Evolutionary conservation across 768 basidiomycete species (phyloP), one percentile per base, ranked within the genome.

Genomic region (Xerocomellus dryophilus): DNA sequence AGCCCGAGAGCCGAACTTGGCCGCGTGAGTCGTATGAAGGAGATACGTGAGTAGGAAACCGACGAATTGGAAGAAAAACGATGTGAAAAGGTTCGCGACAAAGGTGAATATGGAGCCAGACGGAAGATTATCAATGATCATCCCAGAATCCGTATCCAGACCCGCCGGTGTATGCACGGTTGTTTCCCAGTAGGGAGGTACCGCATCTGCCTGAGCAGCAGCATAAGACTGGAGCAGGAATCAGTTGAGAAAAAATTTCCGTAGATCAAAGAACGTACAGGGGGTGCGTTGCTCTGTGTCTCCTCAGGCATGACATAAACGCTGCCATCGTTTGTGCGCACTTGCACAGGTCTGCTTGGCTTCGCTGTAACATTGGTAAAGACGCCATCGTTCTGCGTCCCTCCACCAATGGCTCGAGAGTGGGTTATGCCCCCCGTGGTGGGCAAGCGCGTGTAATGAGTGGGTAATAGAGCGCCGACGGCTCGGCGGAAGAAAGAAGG

Each of bases 181-280:
- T 1, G 91, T 98, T 66, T 99, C 96, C 91, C 93, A 98, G 71
- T 99, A 99, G 0, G 93, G 82, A 0, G 97, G 97, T 0, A 90
- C 94, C 0, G 91, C 83, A 66, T 99, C 96, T 27, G 86, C 81
- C 57, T 93, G 86, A 3, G 96, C 97, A 15, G 86, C 80, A 12
- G 85, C 79, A 65, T 99, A 99, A 0, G 93, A 84, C 90, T 94
- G 52, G 17, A 36, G 12, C 27, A 34, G 35, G 29, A 2, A 46
- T 61, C 25, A 54, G 55, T 1, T 4, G 12, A 44, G 14, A 1
- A 4, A 7, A 7, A 5, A 3, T 12, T 5, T 10, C 3, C 10
- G 17, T 5, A 6, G 50, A 55, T 14, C 27, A 15, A 32, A 34
- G 50, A 36, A 76, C 88, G 68, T 69, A 96, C 93, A 4, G 97